A percentile compares a stretch with the other conserved stretches of the same genome.
phyloP scores from a whole-genome alignment of 805 yeast genomes.

The Zygoascus bituminiphila region DNA sequence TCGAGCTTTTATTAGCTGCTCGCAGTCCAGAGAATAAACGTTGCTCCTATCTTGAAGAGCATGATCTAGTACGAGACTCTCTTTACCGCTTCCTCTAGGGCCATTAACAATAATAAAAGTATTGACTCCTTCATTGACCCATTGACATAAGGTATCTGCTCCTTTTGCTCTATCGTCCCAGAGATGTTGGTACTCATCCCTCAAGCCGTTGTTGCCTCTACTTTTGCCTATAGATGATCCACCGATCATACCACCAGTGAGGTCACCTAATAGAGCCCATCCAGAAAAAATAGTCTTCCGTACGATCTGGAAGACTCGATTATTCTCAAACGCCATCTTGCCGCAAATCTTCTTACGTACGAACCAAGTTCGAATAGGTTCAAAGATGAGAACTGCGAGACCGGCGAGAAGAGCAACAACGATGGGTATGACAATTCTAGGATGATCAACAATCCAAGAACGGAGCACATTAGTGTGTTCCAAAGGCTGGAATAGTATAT shows the following conservation, averaged over 20 bases:
- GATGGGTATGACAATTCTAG: slow-evolving; percentile 74
- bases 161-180: slow-evolving; percentile 70
- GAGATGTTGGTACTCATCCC: slow-evolving; percentile 24
- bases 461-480: slow-evolving; percentile 40
- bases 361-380: slow-evolving; percentile 81
- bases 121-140: slow-evolving; percentile 83
- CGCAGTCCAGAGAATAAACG: slow-evolving; percentile 72
- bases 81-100: slow-evolving; percentile 93
- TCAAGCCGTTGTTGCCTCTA: not conserved
- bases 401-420: slow-evolving; percentile 72
- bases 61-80: slow-evolving; percentile 63
- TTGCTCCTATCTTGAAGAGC: slow-evolving; percentile 54
- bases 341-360: slow-evolving; percentile 56
- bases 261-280: not conserved
- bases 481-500: slow-evolving; percentile 61
- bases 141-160: slow-evolving; percentile 59
- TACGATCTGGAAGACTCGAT: slow-evolving; percentile 2
- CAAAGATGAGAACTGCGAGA: slow-evolving; percentile 77
- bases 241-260: not conserved
- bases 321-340: slow-evolving; percentile 8
- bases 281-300: not conserved
- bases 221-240: not conserved
- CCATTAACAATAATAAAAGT: slow-evolving; percentile 87
- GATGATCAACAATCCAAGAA: slow-evolving; percentile 61
- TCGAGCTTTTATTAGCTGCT: slow-evolving; percentile 59